Evolutionary conservation across 2,329 filamentous ascomycete genomes (phyloP), one percentile per base, ranked within the genome.

Genomic region (Hansfordia pulvinata): DNA sequence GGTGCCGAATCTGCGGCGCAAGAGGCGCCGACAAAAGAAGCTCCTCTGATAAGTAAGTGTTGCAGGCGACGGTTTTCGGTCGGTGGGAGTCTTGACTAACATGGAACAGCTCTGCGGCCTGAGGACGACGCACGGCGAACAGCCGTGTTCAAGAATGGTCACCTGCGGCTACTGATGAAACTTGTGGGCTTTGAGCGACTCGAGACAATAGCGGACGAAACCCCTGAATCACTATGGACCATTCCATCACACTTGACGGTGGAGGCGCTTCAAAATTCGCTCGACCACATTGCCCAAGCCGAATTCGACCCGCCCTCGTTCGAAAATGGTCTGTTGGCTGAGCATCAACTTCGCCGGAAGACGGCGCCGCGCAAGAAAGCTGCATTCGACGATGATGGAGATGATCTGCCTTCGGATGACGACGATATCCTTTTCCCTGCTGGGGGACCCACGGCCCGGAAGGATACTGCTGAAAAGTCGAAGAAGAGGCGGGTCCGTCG

Each of bases 141-240:
- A 13, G 78, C 83, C 15, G 75, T 93, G 53, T 92, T 92, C 59
- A 92, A 84, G 46, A 92, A 96, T 50, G 76, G 81, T 8, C 77
- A 88, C 42, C 64, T 96, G 3, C 78, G 86, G 18, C 71, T 96
- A 2, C 66, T 98, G 4, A 78, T 96, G 68, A 76, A 64, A 2
- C 62, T 90, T 0, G 62, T 78, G 11, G 81, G 80, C 1, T 69
- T 92, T 34, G 64, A 78, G 41, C 64, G 76, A 4, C 50, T 65
- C 7, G 51, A 54, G 0, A 57, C 62, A 1, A 50, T 50, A 1
- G 41, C 62, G 4, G 76, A 84, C 21, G 82, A 93, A 43, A 76
- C 81, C 4, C 64, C 69, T 1, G 79, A 88, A 31, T 76, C 80
- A 2, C 59, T 64, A 1, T 96, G 90, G 90, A 56, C 81, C 22